Percentiles rank a stretch among this genome's conserved stretches.
phyloP scores from a whole-genome alignment of 257 asterid genomes.

The Ilex aquifolium region DNA sequence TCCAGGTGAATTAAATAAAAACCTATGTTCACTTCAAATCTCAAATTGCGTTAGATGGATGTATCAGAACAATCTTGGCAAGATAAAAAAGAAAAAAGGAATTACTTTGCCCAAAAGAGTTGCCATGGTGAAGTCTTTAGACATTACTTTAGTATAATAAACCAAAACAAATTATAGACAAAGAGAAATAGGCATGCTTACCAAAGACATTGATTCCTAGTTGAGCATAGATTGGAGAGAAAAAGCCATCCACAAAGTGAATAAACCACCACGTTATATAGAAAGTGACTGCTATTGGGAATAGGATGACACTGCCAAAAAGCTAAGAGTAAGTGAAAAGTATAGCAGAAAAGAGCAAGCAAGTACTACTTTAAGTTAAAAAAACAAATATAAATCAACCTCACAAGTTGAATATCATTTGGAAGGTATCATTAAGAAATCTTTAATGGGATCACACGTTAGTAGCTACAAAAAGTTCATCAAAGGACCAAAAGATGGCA shows the following conservation, averaged over 20 bases:
- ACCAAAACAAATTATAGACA: neutral
- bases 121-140: neutral
- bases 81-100: too few species aligned
- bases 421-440: too few species aligned
- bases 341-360: neutral
- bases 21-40: too few species aligned
- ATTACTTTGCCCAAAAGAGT: neutral
- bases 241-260: constrained; percentile 71
- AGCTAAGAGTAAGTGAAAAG: constrained; percentile 14
- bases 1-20: too few species aligned
- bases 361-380: too few species aligned
- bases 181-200: constrained; percentile 26
- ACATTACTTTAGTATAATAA: constrained; percentile 4
- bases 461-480: too few species aligned
- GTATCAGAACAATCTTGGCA: too few species aligned
- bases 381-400: too few species aligned
- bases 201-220: constrained; percentile 66
- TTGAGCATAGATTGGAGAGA: constrained; percentile 67
- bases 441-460: too few species aligned
- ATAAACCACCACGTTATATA: constrained; percentile 80
- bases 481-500: too few species aligned
- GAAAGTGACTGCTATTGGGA: constrained; percentile 69
- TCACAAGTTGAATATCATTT: too few species aligned
- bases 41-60: too few species aligned
- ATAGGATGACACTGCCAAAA: constrained; percentile 64